Base-by-base conservation (phyloP, 331 rosid genomes). In the Quercus phellos region DNA sequence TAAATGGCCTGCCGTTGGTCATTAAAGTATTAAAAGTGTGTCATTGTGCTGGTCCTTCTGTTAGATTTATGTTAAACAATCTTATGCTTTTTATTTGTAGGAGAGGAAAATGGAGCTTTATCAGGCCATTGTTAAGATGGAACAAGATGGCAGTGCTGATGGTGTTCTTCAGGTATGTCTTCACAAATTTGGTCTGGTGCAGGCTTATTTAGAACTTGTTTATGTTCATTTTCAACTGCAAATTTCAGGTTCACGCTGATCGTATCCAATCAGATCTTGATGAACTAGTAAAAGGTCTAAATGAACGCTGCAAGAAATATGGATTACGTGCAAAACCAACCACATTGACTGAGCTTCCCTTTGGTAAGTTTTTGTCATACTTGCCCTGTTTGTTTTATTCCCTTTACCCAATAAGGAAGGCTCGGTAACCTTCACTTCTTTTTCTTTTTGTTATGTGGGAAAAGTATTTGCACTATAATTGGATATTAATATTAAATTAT, bases 81-180 rank as follows among this genome's bases (percentile, higher is more conserved):
- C 78, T 63, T 78, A 18, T 51, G 42, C 64, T 50, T 73, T 54
- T 46, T 24, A 27, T 77, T 59, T 75, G 76, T 54, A 92, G 97
- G 97, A 89, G 93, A 95, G 84, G 87, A 95, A 95, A 89, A 82
- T 95, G 96, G 99, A 95, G 82, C 79, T 92, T 77, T 93, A 95
- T 80, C 88, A 89, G 77, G 90, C 96, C 56, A 87, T 93, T 90
- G 92, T 84, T 81, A 91, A 95, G 85, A 82, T 95, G 94, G 98
- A 90, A 81, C 93, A 90, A 77, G 90, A 82, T 87, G 94, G 88
- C 53, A 72, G 80, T 86, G 85, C 72, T 35, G 95, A 90, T 81
- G 91, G 85, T 32, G 69, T 81, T 59, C 86, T 94, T 69, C 90
- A 94, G 97, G 99, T 94, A 86, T 71, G 74, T 69, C 77, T 82